Percentiles rank a stretch among this genome's conserved stretches.
These are phyloP conservation scores for Xylariomycetidae sp. DNA, from an alignment of 2,329 filamentous ascomycete genomes.

Conservation along the genomic window DNA sequence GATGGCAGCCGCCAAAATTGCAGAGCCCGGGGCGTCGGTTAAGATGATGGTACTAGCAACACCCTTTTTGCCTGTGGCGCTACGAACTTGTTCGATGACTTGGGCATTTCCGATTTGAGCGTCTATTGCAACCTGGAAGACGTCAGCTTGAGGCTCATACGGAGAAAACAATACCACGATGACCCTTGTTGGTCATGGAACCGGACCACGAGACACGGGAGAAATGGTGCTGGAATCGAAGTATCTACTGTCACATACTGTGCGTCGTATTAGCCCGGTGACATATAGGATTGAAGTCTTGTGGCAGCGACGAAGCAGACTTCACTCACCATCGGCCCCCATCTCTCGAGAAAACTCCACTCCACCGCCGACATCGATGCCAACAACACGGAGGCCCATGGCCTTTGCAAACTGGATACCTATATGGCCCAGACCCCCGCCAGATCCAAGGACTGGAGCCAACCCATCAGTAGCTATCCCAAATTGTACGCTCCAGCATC, in stretches of 20 bases:
- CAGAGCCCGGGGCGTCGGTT: slow-evolving; percentile 44
- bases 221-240: no score
- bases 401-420: slow-evolving; percentile 44
- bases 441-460: no score
- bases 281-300: no score
- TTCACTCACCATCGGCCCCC: no score
- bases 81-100: slow-evolving; percentile 42
- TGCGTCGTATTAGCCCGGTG: no score
- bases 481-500: no score
- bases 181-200: no score
- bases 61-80: slow-evolving; percentile 40
- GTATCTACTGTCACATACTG: no score
- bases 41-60: slow-evolving; percentile 51
- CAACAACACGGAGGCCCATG: slow-evolving; percentile 46
- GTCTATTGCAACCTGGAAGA: slow-evolving; percentile 50
- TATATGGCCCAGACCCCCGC: slow-evolving; percentile 53
- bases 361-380: slow-evolving; percentile 50
- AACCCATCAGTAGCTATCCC: no score
- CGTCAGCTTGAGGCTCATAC: slow-evolving; percentile 42
- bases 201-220: no score
- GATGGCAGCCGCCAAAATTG: slow-evolving; percentile 45
- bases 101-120: slow-evolving; percentile 42
- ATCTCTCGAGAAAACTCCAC: no score
- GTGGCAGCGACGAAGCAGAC: no score
- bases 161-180: slow-evolving; percentile 44